Evolutionary conservation across 306 rosid species (phyloP).

Genomic region (Canavalia gladiata): DNA sequence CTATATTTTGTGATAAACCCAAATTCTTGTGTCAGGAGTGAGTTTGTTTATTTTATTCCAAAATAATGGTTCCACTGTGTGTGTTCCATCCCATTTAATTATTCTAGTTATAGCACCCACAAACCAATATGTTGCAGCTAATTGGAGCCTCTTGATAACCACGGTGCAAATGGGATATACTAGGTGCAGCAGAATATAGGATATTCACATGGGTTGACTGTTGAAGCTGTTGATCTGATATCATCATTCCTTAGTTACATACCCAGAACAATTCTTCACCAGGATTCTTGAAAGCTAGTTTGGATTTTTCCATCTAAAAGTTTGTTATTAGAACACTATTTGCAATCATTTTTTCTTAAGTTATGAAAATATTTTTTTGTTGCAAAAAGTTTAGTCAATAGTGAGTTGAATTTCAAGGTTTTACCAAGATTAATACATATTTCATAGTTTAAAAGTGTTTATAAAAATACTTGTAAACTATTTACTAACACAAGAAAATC

Average conservation of each 20-base stretch:
- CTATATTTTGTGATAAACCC: slow-evolving; percentile 36
- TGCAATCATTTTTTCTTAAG: too few relatives aligned
- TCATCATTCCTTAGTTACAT: slow-evolving; percentile 18
- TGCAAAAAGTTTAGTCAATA: too few relatives aligned
- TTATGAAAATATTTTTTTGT: too few relatives aligned
- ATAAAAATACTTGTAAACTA: too few relatives aligned
- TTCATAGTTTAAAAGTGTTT: too few relatives aligned
- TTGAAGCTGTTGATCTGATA: slow-evolving; percentile 21
- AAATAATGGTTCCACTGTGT: neutral
- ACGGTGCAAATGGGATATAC: slow-evolving; percentile 6
- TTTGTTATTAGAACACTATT: too few relatives aligned
- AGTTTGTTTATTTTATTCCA: slow-evolving; percentile 13
- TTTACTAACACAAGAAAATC: too few relatives aligned
- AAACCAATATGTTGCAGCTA: slow-evolving; percentile 23
- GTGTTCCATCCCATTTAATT: slow-evolving; percentile 17
- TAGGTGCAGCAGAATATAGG: slow-evolving; percentile 26
- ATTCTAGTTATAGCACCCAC: neutral
- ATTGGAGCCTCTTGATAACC: slow-evolving; percentile 15
- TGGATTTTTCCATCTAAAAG: neutral
- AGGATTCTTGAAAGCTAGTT: neutral
- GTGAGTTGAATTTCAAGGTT: too few relatives aligned
- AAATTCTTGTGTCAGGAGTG: slow-evolving; percentile 46
- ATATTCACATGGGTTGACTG: slow-evolving; percentile 47
- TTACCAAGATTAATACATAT: too few relatives aligned
- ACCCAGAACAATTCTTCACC: slow-evolving; percentile 5